Evolutionary conservation across 495 filamentous ascomycete species (phyloP), one percentile per base, ranked within the genome.

Genomic region (Talaromyces adpressus): DNA sequence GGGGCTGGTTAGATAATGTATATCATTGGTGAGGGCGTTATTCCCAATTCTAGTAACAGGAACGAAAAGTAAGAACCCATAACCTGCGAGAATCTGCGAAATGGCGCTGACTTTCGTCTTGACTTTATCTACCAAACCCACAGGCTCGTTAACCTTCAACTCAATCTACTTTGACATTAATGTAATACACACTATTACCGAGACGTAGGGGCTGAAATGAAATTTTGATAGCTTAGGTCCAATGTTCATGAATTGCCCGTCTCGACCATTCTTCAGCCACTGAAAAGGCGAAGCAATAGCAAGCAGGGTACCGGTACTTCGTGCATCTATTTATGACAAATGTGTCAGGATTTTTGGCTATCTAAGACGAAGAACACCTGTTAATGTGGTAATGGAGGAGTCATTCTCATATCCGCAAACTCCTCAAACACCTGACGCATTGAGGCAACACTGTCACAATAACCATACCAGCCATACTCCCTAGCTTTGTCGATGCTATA

Each of bases 391-490:
- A 57, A 57, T 57, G 54, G 54, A 57, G 54, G 54, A 57, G 54
- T 57, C 54, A 57, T 57, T 57, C 32, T 57, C 54, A 57, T 57
- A 57, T 57, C 54, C 54, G 54, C 54, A 57, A 57, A 57, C 54
- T 57, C 54, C 54, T 30, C 54, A 57, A 57, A 57, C 25, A 57
- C 54, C 54, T 57, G 54, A 57, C 54, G 54, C 54, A 57, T 27
- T 30, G 54, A 57, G 54, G 54, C 54, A 57, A 57, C 54, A 57
- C 22, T 57, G 54, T 57, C 25, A 57, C 54, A 57, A 57, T 57
- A 57, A 57, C 54, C 54, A 57, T 57, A 57, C 54, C 54, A 57
- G 32, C 54, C 54, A 57, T 57, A 57, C 54, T 57, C 54, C 54
- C 54, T 57, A 57, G 54, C 54, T 57, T 57, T 57, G 54, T 57